Evolutionary conservation across 2,329 filamentous ascomycete species (phyloP).

Genomic region (Didymella sp.): DNA sequence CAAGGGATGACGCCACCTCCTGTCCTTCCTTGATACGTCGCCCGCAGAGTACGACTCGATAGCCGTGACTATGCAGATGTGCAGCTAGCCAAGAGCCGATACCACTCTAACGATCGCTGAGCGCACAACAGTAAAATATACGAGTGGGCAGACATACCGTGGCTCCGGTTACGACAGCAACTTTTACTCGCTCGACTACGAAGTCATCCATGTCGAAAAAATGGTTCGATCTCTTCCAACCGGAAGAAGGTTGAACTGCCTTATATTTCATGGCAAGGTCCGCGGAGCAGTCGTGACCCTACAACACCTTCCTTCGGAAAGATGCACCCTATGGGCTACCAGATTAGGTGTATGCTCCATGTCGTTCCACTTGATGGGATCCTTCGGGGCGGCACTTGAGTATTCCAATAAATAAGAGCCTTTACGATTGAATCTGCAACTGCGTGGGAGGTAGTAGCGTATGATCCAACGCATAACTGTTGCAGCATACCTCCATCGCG

Average conservation of each 20-base stretch:
- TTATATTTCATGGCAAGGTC: background rate
- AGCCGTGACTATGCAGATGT: conserved; percentile 47
- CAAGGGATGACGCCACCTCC: conserved; percentile 26
- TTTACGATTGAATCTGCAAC: too few species aligned
- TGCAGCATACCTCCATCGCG: too few species aligned
- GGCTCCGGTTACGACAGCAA: conserved; percentile 2
- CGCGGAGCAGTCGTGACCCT: too few species aligned
- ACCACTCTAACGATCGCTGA: conserved; percentile 50
- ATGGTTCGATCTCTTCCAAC: background rate
- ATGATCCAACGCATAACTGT: too few species aligned
- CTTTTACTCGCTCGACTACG: background rate
- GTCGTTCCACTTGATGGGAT: too few species aligned
- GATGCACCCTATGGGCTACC: too few species aligned
- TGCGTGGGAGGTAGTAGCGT: too few species aligned
- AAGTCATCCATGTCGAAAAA: background rate
- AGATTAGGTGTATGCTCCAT: too few species aligned
- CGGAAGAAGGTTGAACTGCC: background rate
- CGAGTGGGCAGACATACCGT: background rate
- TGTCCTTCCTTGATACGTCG: conserved; percentile 50
- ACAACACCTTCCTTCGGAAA: too few species aligned
- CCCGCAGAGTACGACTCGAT: conserved; percentile 51
- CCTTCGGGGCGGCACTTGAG: too few species aligned
- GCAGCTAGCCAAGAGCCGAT: conserved; percentile 55
- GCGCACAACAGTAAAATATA: background rate
- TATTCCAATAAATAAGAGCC: too few species aligned